Evolutionary conservation across 2,329 filamentous ascomycete genomes (phyloP), one percentile per base, ranked within the genome.

Genomic region (Scedosporium apiospermum): DNA sequence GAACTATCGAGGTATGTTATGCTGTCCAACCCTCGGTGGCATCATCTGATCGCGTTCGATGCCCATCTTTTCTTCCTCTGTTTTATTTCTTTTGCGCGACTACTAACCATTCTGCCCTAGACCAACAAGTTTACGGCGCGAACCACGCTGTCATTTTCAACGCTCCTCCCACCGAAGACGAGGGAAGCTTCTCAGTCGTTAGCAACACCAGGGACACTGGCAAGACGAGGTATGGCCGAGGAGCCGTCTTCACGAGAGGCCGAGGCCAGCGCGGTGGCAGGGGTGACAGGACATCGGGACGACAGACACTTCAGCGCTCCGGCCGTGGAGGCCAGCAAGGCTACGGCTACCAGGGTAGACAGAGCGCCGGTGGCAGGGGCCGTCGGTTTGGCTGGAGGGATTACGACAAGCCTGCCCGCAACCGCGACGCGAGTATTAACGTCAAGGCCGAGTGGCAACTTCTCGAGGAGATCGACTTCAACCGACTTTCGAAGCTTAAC

Each of bases 401-500:
- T 75, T 96, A 92, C 74, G 95, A 99, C 81, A 98, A 98, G 87
- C 95, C 95, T 65, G 86, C 93, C 75, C 88, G 95, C 71, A 97
- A 96, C 78, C 90, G 95, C 65, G 95, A 99, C 79, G 90, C 93
- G 10, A 96, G 92, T 42, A 91, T 99, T 73, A 93, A 93, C 79
- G 92, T 98, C 77, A 96, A 96, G 78, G 86, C 93, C 23, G 93
- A 97, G 75, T 99, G 95, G 95, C 84, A 87, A 72, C 85, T 99
- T 79, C 82, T 97, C 71, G 95, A 99, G 80, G 95, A 99, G 83
- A 97, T 99, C 75, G 95, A 99, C 77, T 99, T 96, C 80, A 93
- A 91, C 80, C 89, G 95, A 68, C 85, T 99, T 69, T 83, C 86
- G 69, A 99, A 99, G 84, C 85, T 99, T 71, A 99, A 97, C 79